A percentile compares a stretch with the other conserved stretches of the same genome.
Evolutionary conservation across 2,329 filamentous ascomycete species (phyloP).

Genomic region (Diaporthe citri): DNA sequence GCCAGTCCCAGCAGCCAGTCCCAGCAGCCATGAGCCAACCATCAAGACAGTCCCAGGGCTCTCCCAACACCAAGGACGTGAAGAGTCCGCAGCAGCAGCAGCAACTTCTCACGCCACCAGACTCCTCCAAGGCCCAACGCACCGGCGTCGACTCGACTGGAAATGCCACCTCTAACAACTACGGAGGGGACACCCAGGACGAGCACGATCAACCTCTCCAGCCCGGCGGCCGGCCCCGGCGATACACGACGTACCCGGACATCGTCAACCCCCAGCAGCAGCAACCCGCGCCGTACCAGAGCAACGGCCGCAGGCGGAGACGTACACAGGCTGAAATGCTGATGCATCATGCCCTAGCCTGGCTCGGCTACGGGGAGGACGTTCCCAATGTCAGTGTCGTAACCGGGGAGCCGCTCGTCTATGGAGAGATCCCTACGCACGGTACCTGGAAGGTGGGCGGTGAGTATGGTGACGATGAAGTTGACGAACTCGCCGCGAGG

Average conservation of each 20-base stretch:
- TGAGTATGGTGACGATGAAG: too few relatives aligned
- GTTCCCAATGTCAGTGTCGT: slow-evolving; percentile 31
- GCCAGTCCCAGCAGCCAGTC: not conserved
- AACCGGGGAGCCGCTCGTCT: slow-evolving; percentile 14
- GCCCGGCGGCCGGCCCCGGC: not conserved
- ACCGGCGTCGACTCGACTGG: not conserved
- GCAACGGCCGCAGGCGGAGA: not conserved
- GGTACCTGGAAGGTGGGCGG: not conserved
- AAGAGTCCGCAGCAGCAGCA: not conserved
- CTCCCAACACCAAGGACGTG: not conserved
- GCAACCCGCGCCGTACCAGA: not conserved
- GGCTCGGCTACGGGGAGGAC: slow-evolving; percentile 17
- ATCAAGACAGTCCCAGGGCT: not conserved
- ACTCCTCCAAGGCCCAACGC: not conserved
- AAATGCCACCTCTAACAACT: not conserved
- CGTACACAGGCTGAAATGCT: slow-evolving; percentile 26
- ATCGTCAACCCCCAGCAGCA: not conserved
- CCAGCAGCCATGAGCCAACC: not conserved
- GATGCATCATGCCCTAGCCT: slow-evolving; percentile 23
- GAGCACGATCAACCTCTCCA: not conserved
- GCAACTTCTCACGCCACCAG: not conserved
- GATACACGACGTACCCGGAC: not conserved
- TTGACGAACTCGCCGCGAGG: not conserved
- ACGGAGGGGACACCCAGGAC: not conserved
- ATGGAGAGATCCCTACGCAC: not conserved